Base-by-base conservation (phyloP, 495 filamentous ascomycete genomes). In the Apodospora peruviana region DNA sequence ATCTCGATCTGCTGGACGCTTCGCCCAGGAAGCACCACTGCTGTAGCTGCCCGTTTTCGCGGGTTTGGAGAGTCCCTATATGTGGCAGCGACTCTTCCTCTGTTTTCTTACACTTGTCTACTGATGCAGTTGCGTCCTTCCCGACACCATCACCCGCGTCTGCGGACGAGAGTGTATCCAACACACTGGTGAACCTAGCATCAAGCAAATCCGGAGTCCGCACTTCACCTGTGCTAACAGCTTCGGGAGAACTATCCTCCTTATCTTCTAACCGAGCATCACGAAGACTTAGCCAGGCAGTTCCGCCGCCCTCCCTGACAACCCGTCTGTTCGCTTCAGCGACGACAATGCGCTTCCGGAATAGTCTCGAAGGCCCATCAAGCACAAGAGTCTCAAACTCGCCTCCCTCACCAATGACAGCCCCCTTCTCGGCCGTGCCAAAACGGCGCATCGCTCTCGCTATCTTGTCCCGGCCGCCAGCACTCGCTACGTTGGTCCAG, bases 331-430 rank as follows among this genome's bases (percentile, higher is more conserved):
- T 70, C 17, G 59, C 57, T 10, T 77, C 75, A 1, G 67, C 72
- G 20, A 97, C 70, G 43, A 79, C 75, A 50, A 98, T 86, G 45
- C 74, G 75, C 48, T 73, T 73, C 66, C 81, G 84, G 72, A 89
- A 95, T 52, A 95, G 57, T 49, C 70, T 68, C 1, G 56, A 49
- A 2, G 91, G 91, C 23, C 90, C 93, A 67, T 88, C 81, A 23
- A 97, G 56, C 29, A 91, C 88, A 19, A 98, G 67, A 18, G 89
- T 97, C 75, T 98, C 93, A 70, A 91, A 98, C 73, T 98, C 93
- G 3, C 94, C 93, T 2, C 93, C 93, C 60, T 97, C 93, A 0
- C 94, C 93, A 18, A 96, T 64, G 17, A 91, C 78, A 10, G 87
- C 85, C 0, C 87, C 88, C 37, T 65, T 75, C 40, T 68, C 76